Percentiles rank a stretch among this genome's conserved stretches.
Evolutionary conservation across 495 filamentous ascomycete species (phyloP).

Genomic region (Tetracladium setigerum): DNA sequence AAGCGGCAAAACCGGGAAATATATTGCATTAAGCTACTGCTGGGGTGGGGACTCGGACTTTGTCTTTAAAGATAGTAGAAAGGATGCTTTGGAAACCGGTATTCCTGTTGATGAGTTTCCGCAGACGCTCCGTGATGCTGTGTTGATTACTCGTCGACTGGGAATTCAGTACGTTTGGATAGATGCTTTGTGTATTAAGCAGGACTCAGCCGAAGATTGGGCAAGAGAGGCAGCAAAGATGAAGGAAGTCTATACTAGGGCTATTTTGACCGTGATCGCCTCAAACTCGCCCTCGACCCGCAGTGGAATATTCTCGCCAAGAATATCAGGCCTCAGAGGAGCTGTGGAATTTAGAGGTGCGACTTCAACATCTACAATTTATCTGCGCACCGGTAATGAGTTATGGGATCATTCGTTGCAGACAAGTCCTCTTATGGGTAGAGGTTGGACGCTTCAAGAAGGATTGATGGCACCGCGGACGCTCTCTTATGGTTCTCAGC

Average conservation of each 20-base stretch:
- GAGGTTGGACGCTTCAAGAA: constrained; percentile 28
- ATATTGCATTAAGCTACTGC: constrained; percentile 20
- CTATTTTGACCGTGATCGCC: constrained; percentile 24
- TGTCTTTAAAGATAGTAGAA: constrained; percentile 13
- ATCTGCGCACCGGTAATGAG: constrained; percentile 16
- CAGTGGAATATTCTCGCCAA: constrained; percentile 21
- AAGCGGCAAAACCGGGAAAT: constrained; percentile 10
- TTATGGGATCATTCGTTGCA: constrained; percentile 20
- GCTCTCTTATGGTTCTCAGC: constrained; percentile 23
- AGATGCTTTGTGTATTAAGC: constrained; percentile 29
- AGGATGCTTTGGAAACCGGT: constrained; percentile 9
- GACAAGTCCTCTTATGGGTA: constrained; percentile 18
- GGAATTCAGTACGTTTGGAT: constrained; percentile 31
- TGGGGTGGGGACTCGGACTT: constrained; percentile 21
- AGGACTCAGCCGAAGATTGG: constrained; percentile 24
- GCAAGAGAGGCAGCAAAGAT: constrained; percentile 22
- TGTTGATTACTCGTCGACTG: constrained; percentile 18
- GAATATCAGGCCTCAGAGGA: constrained; percentile 5
- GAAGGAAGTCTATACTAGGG: constrained; percentile 23
- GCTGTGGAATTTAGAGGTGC: constrained; percentile 13
- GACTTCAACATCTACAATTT: constrained; percentile 10
- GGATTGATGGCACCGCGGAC: constrained; percentile 22
- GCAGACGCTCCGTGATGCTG: constrained; percentile 23
- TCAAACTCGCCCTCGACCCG: constrained; percentile 19
- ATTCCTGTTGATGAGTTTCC: constrained; percentile 17